Evolutionary conservation across 768 basidiomycete genomes (phyloP).

Genomic region (Sutorius australiensis): DNA sequence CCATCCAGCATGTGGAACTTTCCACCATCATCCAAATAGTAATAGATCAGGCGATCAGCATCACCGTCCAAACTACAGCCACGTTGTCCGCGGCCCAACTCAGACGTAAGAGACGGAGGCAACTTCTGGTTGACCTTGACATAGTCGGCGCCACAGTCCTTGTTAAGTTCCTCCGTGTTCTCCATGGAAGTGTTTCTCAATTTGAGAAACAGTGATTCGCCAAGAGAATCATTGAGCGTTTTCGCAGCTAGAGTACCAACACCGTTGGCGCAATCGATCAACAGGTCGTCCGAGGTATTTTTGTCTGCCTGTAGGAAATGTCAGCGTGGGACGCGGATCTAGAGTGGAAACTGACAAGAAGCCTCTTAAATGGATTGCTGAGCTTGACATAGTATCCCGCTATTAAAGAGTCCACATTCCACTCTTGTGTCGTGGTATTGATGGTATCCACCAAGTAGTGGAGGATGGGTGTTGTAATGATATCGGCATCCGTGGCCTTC

Average conservation of each 20-base stretch:
- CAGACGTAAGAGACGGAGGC: slow-evolving; percentile 68
- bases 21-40: slow-evolving; percentile 74
- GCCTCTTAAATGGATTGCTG: slow-evolving; percentile 74
- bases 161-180: slow-evolving; percentile 73
- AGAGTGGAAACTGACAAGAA: slow-evolving; percentile 60
- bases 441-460: slow-evolving; percentile 91
- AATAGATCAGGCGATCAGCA: slow-evolving; percentile 96
- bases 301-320: slow-evolving; percentile 50
- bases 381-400: slow-evolving; percentile 85
- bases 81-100: slow-evolving; percentile 67
- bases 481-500: slow-evolving; percentile 67
- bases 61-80: slow-evolving; percentile 96
- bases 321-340: slow-evolving; percentile 4
- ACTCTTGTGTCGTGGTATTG: slow-evolving; percentile 79
- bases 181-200: slow-evolving; percentile 66
- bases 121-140: slow-evolving; percentile 91
- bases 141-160: slow-evolving; percentile 89
- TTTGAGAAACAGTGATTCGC: slow-evolving; percentile 55
- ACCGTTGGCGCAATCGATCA: slow-evolving; percentile 99
- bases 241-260: slow-evolving; percentile 78
- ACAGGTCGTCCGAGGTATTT: slow-evolving; percentile 49
- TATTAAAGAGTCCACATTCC: slow-evolving; percentile 76
- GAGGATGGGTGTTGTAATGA: slow-evolving; percentile 91
- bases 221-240: slow-evolving; percentile 58
- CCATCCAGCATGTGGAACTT: slow-evolving; percentile 93